Evolutionary conservation across 768 basidiomycete genomes (phyloP).

Genomic region (Tremella yokohamensis): DNA sequence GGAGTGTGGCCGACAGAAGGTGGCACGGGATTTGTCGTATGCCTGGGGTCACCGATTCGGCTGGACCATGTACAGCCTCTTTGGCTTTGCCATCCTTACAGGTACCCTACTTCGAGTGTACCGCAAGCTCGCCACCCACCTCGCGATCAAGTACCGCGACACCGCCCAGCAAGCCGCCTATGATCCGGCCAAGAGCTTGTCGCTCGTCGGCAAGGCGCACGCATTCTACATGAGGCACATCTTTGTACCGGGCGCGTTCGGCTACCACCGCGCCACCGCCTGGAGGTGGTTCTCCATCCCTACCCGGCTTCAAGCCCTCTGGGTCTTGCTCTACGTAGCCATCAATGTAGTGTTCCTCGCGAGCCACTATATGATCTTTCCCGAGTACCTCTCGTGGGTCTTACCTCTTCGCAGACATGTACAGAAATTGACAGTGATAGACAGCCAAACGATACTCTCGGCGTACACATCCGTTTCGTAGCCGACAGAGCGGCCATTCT

Average conservation of each 20-base stretch:
- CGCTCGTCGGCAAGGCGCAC: not conserved
- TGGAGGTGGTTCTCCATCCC: slow-evolving; percentile 19
- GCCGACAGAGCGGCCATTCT: slow-evolving; percentile 32
- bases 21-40: slow-evolving; percentile 1
- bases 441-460: no score
- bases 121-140: not conserved
- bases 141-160: not conserved
- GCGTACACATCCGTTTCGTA: slow-evolving; percentile 10
- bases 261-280: slow-evolving; percentile 21
- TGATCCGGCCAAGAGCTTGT: no score
- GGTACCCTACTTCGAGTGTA: slow-evolving; percentile 13
- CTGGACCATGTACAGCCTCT: slow-evolving; percentile 24
- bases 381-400: slow-evolving; percentile 27
- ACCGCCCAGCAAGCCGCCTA: not conserved
- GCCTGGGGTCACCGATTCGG: slow-evolving; percentile 22
- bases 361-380: slow-evolving; percentile 21
- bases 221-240: slow-evolving; percentile 17
- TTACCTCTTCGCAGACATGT: no score
- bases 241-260: slow-evolving; percentile 21
- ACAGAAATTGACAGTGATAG: no score
- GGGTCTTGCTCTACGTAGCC: slow-evolving; percentile 24
- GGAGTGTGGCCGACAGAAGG: no score
- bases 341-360: slow-evolving; percentile 26
- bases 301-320: slow-evolving; percentile 21
- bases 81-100: slow-evolving; percentile 15